Percentiles rank a stretch among this genome's conserved stretches.
These are phyloP conservation scores for Myriosclerotinia duriaeana DNA, from an alignment of 2,329 filamentous ascomycete genomes.

Conservation along the genomic window DNA sequence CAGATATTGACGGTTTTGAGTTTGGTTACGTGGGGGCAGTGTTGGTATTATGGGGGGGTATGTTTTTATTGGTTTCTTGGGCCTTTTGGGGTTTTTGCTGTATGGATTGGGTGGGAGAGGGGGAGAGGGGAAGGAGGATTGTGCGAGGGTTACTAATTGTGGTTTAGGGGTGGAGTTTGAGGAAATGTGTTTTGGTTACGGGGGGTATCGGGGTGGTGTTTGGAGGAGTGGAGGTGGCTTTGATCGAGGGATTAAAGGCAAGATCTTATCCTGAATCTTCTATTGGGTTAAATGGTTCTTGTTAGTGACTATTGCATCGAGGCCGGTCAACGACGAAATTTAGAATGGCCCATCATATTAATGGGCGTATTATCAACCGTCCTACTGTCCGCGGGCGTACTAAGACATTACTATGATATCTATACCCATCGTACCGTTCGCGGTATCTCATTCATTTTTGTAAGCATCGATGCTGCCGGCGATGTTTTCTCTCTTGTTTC, in stretches of 20 bases:
- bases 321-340: slow-evolving; percentile 44
- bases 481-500: slow-evolving; percentile 67
- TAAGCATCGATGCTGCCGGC: slow-evolving; percentile 66
- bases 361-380: slow-evolving; percentile 66
- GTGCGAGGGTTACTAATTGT: not conserved
- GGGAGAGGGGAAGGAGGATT: not conserved
- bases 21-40: slow-evolving; percentile 42
- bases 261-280: slow-evolving; percentile 1
- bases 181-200: slow-evolving; percentile 50
- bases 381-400: slow-evolving; percentile 63
- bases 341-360: slow-evolving; percentile 60
- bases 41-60: slow-evolving; percentile 47
- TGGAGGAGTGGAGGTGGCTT: slow-evolving; percentile 56
- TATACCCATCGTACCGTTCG: slow-evolving; percentile 64
- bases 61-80: slow-evolving; percentile 33
- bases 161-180: slow-evolving; percentile 52
- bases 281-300: not conserved
- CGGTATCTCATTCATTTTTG: slow-evolving; percentile 71
- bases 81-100: no score
- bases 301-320: not conserved
- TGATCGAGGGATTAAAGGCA: slow-evolving; percentile 57
- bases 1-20: slow-evolving; percentile 41
- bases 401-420: slow-evolving; percentile 70
- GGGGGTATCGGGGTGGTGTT: slow-evolving; percentile 54
- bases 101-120: not conserved